These are phyloP conservation scores for Uncinocarpus reesii DNA, from an alignment of 2,329 filamentous ascomycete species.

Conservation along the genomic window DNA sequence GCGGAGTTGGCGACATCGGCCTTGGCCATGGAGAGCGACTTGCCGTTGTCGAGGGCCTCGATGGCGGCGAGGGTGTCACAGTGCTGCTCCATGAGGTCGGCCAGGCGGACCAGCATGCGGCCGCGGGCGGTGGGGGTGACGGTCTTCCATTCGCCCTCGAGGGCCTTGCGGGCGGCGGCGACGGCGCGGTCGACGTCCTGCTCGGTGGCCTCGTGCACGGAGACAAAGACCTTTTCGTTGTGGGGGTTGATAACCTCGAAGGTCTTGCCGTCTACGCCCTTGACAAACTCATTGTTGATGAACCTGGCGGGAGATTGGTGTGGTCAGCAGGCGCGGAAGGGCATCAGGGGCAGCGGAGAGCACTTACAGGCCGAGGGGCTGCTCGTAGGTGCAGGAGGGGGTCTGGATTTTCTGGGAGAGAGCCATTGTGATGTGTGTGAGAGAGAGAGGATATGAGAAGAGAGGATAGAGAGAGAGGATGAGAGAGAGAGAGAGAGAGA, in stretches of 20 bases:
- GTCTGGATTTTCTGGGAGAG: conserved; percentile 33
- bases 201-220: conserved; percentile 74
- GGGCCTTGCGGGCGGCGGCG: conserved; percentile 72
- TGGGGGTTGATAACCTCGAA: conserved; percentile 87
- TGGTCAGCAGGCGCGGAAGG: no score
- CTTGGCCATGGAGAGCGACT: conserved; percentile 42
- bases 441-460: not conserved
- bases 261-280: conserved; percentile 72
- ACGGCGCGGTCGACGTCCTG: conserved; percentile 70
- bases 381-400: conserved; percentile 33
- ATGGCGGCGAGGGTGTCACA: conserved; percentile 64
- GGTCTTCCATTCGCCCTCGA: conserved; percentile 61
- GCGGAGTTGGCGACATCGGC: conserved; percentile 61
- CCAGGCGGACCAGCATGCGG: conserved; percentile 61
- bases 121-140: conserved; percentile 62
- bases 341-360: not conserved
- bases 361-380: conserved; percentile 33
- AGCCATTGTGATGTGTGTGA: conserved; percentile 26
- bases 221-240: conserved; percentile 73
- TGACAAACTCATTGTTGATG: conserved; percentile 75
- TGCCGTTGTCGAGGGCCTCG: conserved; percentile 59
- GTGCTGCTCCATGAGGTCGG: conserved; percentile 71
- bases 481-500: not conserved
- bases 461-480: not conserved
- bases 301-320: conserved; percentile 33